These are phyloP conservation scores for Kodamaea restingae DNA, from an alignment of 805 yeast species.

Conservation along the genomic window DNA sequence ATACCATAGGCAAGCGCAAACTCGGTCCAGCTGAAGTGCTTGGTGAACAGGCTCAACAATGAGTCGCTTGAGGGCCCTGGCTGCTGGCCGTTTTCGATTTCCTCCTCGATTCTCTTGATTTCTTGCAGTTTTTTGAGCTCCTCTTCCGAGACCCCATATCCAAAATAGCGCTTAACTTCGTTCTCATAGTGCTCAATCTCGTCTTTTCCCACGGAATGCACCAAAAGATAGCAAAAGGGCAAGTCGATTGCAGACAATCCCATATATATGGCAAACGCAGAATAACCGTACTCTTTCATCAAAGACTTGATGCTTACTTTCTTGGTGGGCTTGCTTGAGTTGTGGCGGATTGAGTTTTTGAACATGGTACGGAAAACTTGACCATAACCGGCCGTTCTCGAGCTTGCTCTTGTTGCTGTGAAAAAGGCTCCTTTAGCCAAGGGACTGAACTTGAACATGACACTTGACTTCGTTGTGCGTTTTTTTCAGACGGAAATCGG, in stretches of 20 bases:
- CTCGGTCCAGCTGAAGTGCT: slow-evolving; percentile 65
- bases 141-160: slow-evolving; percentile 51
- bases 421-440: slow-evolving; percentile 2
- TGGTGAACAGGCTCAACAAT: slow-evolving; percentile 12
- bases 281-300: slow-evolving; percentile 83
- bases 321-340: slow-evolving; percentile 18
- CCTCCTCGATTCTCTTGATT: slow-evolving; percentile 28
- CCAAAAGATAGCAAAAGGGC: slow-evolving; percentile 77
- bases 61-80: slow-evolving; percentile 7
- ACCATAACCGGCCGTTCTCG: not conserved
- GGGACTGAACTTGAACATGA: slow-evolving; percentile 4
- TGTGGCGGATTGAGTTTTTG: not conserved
- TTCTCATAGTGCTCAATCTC: slow-evolving; percentile 66
- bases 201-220: slow-evolving; percentile 86
- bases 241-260: slow-evolving; percentile 71
- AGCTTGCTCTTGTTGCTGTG: not conserved
- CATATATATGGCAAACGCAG: slow-evolving; percentile 83
- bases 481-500: slow-evolving; percentile 1
- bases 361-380: not conserved
- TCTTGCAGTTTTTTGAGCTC: slow-evolving; percentile 36
- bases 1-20: slow-evolving; percentile 87
- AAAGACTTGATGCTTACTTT: slow-evolving; percentile 56
- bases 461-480: not conserved
- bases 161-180: slow-evolving; percentile 55
- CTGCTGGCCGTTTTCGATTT: slow-evolving; percentile 18